Evolutionary conservation across 2,329 filamentous ascomycete genomes (phyloP).

Genomic region (Daldinia eschscholtzii): DNA sequence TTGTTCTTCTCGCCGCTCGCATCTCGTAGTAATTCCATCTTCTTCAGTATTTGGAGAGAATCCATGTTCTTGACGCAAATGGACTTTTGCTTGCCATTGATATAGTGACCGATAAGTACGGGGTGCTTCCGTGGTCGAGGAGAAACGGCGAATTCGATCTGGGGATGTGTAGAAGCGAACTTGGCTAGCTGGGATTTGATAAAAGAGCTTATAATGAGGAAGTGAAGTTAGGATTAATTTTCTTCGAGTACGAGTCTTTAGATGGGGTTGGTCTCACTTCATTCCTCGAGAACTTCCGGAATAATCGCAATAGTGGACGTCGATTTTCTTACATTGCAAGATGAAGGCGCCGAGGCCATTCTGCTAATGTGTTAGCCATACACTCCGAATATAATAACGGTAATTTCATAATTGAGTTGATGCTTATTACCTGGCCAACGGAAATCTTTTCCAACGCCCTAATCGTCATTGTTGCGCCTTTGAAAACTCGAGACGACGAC

Average conservation of each 20-base stretch:
- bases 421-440: constrained; percentile 63
- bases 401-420: not conserved
- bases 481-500: constrained; percentile 41
- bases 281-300: constrained; percentile 93
- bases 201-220: constrained; percentile 72
- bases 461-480: constrained; percentile 65
- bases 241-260: not conserved
- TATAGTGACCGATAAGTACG: constrained; percentile 88
- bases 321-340: constrained; percentile 94
- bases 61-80: constrained; percentile 92
- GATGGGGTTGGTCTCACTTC: constrained; percentile 72
- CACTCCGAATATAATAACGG: not conserved
- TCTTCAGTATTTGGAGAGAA: constrained; percentile 82
- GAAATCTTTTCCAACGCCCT: constrained; percentile 66
- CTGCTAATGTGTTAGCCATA: constrained; percentile 60
- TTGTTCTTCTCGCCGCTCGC: constrained; percentile 81
- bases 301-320: constrained; percentile 98
- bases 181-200: constrained; percentile 79
- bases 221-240: constrained; percentile 45
- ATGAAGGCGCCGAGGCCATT: constrained; percentile 98
- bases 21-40: constrained; percentile 79
- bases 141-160: constrained; percentile 91
- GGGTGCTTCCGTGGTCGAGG: constrained; percentile 92
- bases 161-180: constrained; percentile 85
- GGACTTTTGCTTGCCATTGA: constrained; percentile 88